Conservation (phyloP, 495 filamentous ascomycete species). For the Echria macrotheca region DNA sequence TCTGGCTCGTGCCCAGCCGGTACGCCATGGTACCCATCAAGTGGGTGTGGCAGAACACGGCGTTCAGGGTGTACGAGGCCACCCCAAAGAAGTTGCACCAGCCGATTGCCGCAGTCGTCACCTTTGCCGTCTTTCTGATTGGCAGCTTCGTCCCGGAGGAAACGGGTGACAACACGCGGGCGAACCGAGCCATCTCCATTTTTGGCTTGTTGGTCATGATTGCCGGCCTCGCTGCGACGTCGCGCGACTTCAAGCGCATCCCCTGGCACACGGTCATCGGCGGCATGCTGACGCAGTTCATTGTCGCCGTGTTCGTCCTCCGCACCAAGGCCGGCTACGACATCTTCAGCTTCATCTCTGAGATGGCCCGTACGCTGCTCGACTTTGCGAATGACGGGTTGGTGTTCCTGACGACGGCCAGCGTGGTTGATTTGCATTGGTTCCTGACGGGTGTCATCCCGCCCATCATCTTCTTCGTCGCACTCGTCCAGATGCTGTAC, state of each 20-base stretch:
- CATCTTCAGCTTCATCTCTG: constrained; percentile 83
- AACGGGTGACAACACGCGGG: constrained; percentile 67
- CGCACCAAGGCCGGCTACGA: constrained; percentile 70
- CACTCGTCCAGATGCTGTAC: constrained; percentile 77
- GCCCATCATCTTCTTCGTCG: constrained; percentile 89
- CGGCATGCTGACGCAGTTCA: constrained; percentile 82
- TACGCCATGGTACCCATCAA: constrained; percentile 60
- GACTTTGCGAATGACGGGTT: constrained; percentile 67
- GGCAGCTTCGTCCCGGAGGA: constrained; percentile 69
- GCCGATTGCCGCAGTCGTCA: constrained; percentile 52
- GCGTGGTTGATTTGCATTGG: constrained; percentile 44
- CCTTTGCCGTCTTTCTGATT: constrained; percentile 65
- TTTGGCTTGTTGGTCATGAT: constrained; percentile 77
- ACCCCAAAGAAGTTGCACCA: constrained; percentile 60
- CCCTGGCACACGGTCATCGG: constrained; percentile 82
- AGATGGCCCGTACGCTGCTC: constrained; percentile 61
- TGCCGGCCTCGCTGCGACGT: constrained; percentile 59
- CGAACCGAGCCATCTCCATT: constrained; percentile 70
- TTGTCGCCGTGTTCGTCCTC: constrained; percentile 82
- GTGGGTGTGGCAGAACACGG: constrained; percentile 61
- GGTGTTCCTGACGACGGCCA: constrained; percentile 58
- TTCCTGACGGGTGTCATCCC: constrained; percentile 72
- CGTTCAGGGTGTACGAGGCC: constrained; percentile 41
- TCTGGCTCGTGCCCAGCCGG: constrained; percentile 63
- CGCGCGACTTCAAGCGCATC: constrained; percentile 62